A percentile compares a stretch with the other conserved stretches of the same genome.
phyloP scores from a whole-genome alignment of 202 grass and related monocot genomes.

The Musa balbisiana region DNA sequence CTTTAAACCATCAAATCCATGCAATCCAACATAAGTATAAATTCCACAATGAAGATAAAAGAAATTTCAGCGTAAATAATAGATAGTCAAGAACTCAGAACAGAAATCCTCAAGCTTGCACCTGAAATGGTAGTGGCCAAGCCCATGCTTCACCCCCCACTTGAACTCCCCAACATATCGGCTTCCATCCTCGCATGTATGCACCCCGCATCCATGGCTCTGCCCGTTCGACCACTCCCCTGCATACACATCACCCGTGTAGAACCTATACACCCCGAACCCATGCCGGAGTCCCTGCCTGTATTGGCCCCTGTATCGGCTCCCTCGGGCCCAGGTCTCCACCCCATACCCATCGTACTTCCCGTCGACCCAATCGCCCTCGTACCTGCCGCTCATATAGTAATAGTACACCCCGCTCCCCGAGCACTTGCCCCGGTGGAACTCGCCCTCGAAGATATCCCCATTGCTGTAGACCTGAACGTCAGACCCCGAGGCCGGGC shows the following conservation, averaged over 20 bases:
- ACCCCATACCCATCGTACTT: slow-evolving; percentile 88
- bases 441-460: slow-evolving; percentile 88
- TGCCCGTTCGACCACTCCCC: slow-evolving; percentile 97
- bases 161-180: slow-evolving; percentile 95
- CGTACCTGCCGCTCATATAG: slow-evolving; percentile 96
- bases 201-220: slow-evolving; percentile 81
- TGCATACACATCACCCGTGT: slow-evolving; percentile 86
- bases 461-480: slow-evolving; percentile 88
- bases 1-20: background rate
- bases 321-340: slow-evolving; percentile 93
- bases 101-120: background rate
- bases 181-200: slow-evolving; percentile 97
- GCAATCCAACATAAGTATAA: background rate
- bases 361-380: slow-evolving; percentile 83
- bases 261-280: slow-evolving; percentile 80
- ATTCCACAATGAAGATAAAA: background rate
- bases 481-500: slow-evolving; percentile 58
- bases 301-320: slow-evolving; percentile 83
- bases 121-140: slow-evolving; percentile 99
- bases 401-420: slow-evolving; percentile 98
- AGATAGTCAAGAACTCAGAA: background rate
- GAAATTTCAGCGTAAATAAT: background rate
- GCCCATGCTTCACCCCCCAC: slow-evolving; percentile 90
- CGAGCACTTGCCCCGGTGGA: slow-evolving; percentile 61
- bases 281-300: slow-evolving; percentile 84